Base-by-base conservation (phyloP, 768 basidiomycete genomes). In the Termitomyces sp. region DNA sequence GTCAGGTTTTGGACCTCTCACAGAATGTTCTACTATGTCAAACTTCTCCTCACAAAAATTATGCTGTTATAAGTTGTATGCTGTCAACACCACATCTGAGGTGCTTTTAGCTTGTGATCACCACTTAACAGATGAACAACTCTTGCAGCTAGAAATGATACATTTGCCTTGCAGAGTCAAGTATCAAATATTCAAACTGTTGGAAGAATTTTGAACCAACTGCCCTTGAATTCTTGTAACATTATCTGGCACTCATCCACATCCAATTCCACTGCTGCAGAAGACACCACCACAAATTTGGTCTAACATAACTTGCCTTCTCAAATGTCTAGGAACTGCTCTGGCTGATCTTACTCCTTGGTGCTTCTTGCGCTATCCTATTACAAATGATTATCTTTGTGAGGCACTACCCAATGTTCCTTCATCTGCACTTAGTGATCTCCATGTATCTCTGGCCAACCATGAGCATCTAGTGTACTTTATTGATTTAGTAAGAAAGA, bases 391-490 rank as follows among this genome's bases (percentile, higher is more conserved):
- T 3, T 64, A 59, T 31, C 60, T 71, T 6, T 4, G 17, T 5
- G 14, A 48, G 7, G 3, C 21, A 9, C 60, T 65, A 25, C 68
- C 63, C 8, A 7, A 57, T 12, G 17, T 64, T 1, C 41, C 14
- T 1, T 43, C 41, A 14, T 63, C 68, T 14, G 62, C 62, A 2
- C 42, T 70, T 1, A 62, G 54, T 23, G 57, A 70, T 40, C 60
- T 69, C 23, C 70, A 71, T 51, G 23, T 62, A 5, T 71, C 68
- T 1, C 57, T 71, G 3, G 64, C 66, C 0, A 71, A 71, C 55
- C 58, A 60, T 2, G 53, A 40, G 6, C 66, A 66, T 35, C 42
- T 71, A 1, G 53, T 40, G 6, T 37, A 57, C 3, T 71, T 65
- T 34, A 68, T 70, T 25, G 35, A 59, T 0, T 11, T 52, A 25